These are phyloP conservation scores for Rosellinia necatrix DNA, from an alignment of 2,329 filamentous ascomycete species.

Conservation along the genomic window DNA sequence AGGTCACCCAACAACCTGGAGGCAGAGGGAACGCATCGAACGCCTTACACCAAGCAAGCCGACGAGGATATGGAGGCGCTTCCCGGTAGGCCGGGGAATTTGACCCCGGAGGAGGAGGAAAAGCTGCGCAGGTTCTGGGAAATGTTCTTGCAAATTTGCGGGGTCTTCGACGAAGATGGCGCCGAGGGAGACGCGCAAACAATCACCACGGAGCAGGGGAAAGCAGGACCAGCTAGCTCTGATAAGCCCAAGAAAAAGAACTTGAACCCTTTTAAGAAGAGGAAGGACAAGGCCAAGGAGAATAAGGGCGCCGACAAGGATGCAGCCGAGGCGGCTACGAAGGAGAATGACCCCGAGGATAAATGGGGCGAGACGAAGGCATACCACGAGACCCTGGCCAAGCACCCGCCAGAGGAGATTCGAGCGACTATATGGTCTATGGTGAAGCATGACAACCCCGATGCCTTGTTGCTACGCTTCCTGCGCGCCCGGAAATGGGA, in stretches of 20 bases:
- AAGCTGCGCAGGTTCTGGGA: constrained; percentile 90
- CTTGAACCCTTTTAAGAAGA: constrained; percentile 69
- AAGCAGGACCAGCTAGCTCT: constrained; percentile 34
- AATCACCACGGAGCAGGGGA: constrained; percentile 33
- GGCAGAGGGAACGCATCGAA: constrained; percentile 11
- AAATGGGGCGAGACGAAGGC: constrained; percentile 91
- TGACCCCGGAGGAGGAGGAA: constrained; percentile 86
- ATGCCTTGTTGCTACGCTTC: constrained; percentile 81
- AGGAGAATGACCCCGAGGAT: constrained; percentile 69
- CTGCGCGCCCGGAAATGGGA: constrained; percentile 95
- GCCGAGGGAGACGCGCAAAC: constrained; percentile 40
- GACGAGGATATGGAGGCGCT: constrained; percentile 43
- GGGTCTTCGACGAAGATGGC: constrained; percentile 53
- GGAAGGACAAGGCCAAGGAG: constrained; percentile 61
- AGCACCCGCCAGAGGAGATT: constrained; percentile 76
- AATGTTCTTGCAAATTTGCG: constrained; percentile 75
- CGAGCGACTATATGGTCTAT: constrained; percentile 86
- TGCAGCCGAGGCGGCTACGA: constrained; percentile 46
- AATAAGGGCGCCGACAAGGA: constrained; percentile 46
- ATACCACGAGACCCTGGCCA: constrained; percentile 80
- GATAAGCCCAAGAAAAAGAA: constrained; percentile 77
- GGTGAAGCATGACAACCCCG: constrained; percentile 94
- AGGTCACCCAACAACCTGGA: background rate
- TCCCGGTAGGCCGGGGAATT: constrained; percentile 79
- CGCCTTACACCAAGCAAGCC: constrained; percentile 9